These are phyloP conservation scores for Penicillium glabrum DNA, from an alignment of 2,329 filamentous ascomycete species.

Conservation along the genomic window DNA sequence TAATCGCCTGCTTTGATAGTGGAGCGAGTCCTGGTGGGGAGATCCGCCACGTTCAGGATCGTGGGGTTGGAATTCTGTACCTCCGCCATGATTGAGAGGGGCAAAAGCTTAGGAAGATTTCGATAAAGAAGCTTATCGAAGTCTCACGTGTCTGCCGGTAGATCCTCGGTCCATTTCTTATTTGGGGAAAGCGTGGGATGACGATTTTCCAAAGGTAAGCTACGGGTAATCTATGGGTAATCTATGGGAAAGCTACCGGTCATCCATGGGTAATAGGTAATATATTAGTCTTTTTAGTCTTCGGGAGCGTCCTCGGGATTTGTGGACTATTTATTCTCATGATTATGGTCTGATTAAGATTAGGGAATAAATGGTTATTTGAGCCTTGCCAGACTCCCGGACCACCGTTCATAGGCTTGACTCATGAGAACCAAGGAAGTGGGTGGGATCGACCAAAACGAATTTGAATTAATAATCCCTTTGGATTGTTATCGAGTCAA, in stretches of 20 bases:
- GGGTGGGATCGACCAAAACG: neutral
- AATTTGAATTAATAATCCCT: neutral
- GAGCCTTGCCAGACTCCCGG: neutral
- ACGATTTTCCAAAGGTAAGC: neutral
- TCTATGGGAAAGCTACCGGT: too few species aligned
- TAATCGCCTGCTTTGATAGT: conserved; percentile 42
- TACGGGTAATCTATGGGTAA: neutral
- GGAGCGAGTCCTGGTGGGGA: conserved; percentile 70
- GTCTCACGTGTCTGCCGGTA: conserved; percentile 11
- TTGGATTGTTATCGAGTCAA: neutral
- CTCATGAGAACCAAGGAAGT: neutral
- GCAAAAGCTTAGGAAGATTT: conserved; percentile 2
- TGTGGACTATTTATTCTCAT: too few species aligned
- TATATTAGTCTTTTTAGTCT: too few species aligned
- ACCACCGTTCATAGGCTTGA: neutral
- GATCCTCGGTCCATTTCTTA: conserved; percentile 6
- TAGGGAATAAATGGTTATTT: too few species aligned
- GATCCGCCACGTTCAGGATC: conserved; percentile 81
- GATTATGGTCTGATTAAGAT: too few species aligned
- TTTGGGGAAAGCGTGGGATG: neutral
- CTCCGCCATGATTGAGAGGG: conserved; percentile 29
- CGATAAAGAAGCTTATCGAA: conserved; percentile 47
- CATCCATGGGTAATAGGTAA: too few species aligned
- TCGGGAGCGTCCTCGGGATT: too few species aligned
- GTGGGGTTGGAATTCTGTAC: conserved; percentile 74